Evolutionary conservation across 257 asterid genomes (phyloP).

Genomic region (Marsdenia floribunda): DNA sequence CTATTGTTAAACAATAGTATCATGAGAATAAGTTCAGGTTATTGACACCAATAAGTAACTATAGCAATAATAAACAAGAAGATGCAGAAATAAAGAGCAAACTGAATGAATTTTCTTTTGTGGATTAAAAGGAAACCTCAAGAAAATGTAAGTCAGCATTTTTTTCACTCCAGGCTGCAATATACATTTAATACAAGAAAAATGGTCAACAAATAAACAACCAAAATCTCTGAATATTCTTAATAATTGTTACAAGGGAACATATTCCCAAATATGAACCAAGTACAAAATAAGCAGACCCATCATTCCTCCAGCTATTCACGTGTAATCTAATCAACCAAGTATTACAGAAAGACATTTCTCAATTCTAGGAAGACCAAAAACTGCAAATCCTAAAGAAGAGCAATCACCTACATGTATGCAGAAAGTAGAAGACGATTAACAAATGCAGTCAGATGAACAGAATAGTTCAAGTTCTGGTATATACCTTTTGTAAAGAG

Average conservation of each 20-base stretch:
- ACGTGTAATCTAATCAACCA: not conserved
- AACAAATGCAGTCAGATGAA: constrained; percentile 7
- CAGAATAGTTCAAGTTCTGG: constrained; percentile 20
- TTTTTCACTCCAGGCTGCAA: not conserved
- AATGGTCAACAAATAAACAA: not conserved
- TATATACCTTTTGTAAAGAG: constrained; percentile 85
- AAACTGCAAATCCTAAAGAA: not conserved
- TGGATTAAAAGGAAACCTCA: not conserved
- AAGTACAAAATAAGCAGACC: not conserved
- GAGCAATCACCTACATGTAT: not conserved
- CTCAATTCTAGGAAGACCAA: not conserved
- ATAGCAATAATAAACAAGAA: not conserved
- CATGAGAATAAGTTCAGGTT: not conserved
- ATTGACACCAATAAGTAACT: not conserved
- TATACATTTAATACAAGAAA: not conserved
- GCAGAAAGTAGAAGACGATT: not conserved
- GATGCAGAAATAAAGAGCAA: not conserved
- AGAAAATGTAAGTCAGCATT: not conserved
- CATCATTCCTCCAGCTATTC: not conserved
- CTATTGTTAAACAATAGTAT: not conserved
- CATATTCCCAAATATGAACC: not conserved
- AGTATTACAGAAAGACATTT: too few species aligned
- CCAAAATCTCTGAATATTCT: not conserved
- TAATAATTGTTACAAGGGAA: not conserved
- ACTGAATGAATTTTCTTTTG: not conserved